Base-by-base conservation (phyloP, 2,329 filamentous ascomycete species). In the Penicillium sp. region DNA sequence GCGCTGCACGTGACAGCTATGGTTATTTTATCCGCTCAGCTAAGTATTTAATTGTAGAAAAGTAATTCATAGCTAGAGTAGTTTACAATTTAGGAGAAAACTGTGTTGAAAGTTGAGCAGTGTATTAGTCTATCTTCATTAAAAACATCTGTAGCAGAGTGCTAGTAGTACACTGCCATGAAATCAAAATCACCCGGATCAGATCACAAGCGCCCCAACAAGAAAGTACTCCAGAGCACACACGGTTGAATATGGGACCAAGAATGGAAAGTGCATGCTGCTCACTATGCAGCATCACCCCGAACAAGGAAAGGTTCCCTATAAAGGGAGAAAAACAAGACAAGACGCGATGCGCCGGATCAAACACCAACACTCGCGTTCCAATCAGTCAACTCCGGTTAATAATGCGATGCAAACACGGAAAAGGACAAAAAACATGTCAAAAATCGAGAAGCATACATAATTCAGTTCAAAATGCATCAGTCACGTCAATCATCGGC, bases 401-500 rank as follows among this genome's bases (percentile, higher is more conserved):
- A 58, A 58, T 60, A 67, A 73, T 71, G 69, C 68, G 53, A 71
- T 67, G 68, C 61, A 53, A 47, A 33, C 24, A 58, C 44, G 50
- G 24, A n/a, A 55, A 42, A 26, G 22, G 19, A 49, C 40, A 67
- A 64, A 62, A 24, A 53, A 47, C 33, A 58, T 60, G 53, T 50
- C 37, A 19, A 26, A 51, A 35, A 54, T 59, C 33, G 40, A 40
- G 44, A 61, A 65, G 59, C 63, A 62, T 65, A 63, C 63, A 63
- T 65, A 63, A 65, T 60, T 65, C 59, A 30, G 57, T 33, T 61
- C 56, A 62, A 61, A 51, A 61, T 65, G 54, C 59, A 61, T 65
- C 59, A 60, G 58, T 53, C 19, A 60, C 67, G 68, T 73, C 71
- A 75, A 53, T 78, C 75, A 56, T 77, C 72, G 58, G 70, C 67